phyloP scores from a whole-genome alignment of 257 asterid genomes.

The Nicotiana obtusifolia region DNA sequence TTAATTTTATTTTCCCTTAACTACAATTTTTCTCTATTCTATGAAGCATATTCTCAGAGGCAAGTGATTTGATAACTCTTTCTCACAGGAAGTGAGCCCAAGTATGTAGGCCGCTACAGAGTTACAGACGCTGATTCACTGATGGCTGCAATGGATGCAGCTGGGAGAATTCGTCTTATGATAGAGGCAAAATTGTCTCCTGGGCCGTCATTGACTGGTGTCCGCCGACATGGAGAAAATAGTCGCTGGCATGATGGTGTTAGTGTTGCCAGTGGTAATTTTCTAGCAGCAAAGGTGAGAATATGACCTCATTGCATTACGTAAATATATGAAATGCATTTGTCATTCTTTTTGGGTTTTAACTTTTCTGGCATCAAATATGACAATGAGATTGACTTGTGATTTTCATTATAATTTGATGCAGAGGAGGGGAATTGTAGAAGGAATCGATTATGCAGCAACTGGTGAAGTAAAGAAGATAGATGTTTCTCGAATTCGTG shows the following conservation, averaged over 20 bases:
- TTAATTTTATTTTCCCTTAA: background rate
- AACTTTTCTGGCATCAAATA: background rate
- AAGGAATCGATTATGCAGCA: slow-evolving; percentile 54
- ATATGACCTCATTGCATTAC: background rate
- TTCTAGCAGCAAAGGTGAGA: slow-evolving; percentile 68
- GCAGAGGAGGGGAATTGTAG: slow-evolving; percentile 69
- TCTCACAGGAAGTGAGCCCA: slow-evolving; percentile 72
- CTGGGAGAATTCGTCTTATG: slow-evolving; percentile 53
- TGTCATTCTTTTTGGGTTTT: slow-evolving; percentile 14
- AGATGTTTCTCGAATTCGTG: slow-evolving; percentile 57
- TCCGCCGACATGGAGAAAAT: slow-evolving; percentile 72
- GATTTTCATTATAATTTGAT: slow-evolving; percentile 16
- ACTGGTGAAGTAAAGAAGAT: slow-evolving; percentile 79
- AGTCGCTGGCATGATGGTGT: slow-evolving; percentile 61
- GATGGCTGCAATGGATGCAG: slow-evolving; percentile 73
- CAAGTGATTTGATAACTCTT: background rate
- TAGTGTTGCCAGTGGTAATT: slow-evolving; percentile 66
- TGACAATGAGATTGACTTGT: background rate
- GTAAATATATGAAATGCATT: slow-evolving; percentile 12
- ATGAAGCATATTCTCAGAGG: background rate
- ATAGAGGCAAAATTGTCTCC: slow-evolving; percentile 79
- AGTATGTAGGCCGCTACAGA: slow-evolving; percentile 87
- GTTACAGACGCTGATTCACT: slow-evolving; percentile 87
- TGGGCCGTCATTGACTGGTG: slow-evolving; percentile 78
- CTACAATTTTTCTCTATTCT: background rate